These are phyloP conservation scores for Thymus quinquecostatus DNA, from an alignment of 257 asterid genomes.

Conservation along the genomic window DNA sequence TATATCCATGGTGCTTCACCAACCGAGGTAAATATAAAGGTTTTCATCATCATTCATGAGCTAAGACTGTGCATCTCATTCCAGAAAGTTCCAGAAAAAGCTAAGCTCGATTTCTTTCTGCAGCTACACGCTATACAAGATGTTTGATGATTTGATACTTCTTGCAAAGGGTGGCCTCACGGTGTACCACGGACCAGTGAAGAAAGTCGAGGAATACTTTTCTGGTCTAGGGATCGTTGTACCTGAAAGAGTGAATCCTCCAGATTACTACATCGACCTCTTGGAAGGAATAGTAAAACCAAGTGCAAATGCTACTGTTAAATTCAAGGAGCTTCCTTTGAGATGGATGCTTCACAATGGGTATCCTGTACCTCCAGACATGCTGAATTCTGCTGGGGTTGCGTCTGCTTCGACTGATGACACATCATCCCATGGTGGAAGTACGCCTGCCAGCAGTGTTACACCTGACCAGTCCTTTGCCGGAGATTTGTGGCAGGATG, in stretches of 20 bases:
- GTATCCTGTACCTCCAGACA: conserved; percentile 90
- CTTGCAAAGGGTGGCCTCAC: conserved; percentile 98
- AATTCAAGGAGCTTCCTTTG: conserved; percentile 84
- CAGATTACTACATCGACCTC: conserved; percentile 91
- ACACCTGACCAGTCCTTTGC: conserved; percentile 60
- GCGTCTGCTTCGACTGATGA: conserved; percentile 49
- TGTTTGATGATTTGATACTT: conserved; percentile 96
- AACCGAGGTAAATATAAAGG: conserved; percentile 66
- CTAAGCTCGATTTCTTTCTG: conserved; percentile 38
- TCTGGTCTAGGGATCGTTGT: conserved; percentile 78
- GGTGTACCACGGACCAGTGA: conserved; percentile 94
- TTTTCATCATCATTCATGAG: background rate
- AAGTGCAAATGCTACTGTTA: conserved; percentile 54
- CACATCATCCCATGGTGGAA: conserved; percentile 55
- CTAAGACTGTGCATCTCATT: background rate
- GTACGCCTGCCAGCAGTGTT: conserved; percentile 33
- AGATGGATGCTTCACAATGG: conserved; percentile 99
- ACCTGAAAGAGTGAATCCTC: conserved; percentile 97
- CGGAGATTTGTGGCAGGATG: conserved; percentile 81
- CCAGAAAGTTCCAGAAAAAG: background rate
- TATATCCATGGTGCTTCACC: conserved; percentile 97
- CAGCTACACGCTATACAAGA: conserved; percentile 95
- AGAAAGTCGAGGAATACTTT: conserved; percentile 95
- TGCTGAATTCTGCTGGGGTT: conserved; percentile 74
- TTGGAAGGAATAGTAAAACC: conserved; percentile 88